Conservation (phyloP, 345 rosid species). For the Moringa oleifera region DNA sequence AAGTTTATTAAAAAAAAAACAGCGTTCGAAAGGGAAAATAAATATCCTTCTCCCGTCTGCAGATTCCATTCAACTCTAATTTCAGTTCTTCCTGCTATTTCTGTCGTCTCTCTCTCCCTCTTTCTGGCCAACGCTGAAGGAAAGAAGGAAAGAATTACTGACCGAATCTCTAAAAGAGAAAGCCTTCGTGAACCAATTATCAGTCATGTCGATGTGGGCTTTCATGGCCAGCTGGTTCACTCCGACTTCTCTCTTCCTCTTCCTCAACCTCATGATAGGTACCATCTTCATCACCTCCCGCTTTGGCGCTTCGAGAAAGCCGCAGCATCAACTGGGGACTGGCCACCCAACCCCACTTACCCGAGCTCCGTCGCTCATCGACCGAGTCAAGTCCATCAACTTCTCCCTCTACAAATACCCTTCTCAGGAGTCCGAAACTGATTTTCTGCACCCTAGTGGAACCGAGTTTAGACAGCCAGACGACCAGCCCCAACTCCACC, state of each 20-base stretch:
- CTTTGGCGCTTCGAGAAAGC: slow-evolving; percentile 20
- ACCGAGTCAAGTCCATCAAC: slow-evolving; percentile 44
- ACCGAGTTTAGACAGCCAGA: slow-evolving; percentile 20
- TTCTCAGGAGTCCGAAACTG: slow-evolving; percentile 7
- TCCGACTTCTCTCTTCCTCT: slow-evolving; percentile 53
- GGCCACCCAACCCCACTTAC: slow-evolving; percentile 22
- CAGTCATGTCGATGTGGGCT: slow-evolving; percentile 2
- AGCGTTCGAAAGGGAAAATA: too few relatives aligned
- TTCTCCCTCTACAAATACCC: slow-evolving; percentile 33
- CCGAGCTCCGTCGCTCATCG: slow-evolving; percentile 46
- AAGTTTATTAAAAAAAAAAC: too few relatives aligned
- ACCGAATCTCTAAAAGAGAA: too few relatives aligned
- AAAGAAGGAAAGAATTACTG: too few relatives aligned
- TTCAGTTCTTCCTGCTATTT: too few relatives aligned
- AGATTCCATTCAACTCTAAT: too few relatives aligned
- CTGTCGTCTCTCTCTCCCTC: not conserved
- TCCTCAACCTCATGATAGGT: slow-evolving; percentile 59
- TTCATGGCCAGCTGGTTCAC: slow-evolving; percentile 39
- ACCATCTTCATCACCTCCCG: slow-evolving; percentile 48
- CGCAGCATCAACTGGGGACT: slow-evolving; percentile 14
- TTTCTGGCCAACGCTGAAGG: not conserved
- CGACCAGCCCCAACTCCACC: slow-evolving; percentile 24
- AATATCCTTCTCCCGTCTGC: too few relatives aligned
- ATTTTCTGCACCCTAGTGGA: slow-evolving; percentile 10
- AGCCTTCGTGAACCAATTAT: slow-evolving; percentile 1